phyloP scores from a whole-genome alignment of 2,329 filamentous ascomycete genomes.

The Sporothrix euskadiensis region DNA sequence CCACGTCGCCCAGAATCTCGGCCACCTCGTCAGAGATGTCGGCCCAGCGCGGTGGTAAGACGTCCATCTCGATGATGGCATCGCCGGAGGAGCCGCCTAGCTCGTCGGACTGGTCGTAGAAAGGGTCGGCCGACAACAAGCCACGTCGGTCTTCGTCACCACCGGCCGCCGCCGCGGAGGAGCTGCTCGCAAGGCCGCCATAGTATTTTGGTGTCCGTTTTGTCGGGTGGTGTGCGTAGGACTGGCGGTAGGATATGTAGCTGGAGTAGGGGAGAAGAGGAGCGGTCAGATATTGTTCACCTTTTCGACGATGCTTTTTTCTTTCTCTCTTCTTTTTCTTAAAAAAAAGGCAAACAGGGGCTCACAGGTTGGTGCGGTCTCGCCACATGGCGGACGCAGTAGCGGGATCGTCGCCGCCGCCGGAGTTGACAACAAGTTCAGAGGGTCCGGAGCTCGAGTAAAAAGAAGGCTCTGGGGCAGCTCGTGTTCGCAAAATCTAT shows the following conservation, averaged over 20 bases:
- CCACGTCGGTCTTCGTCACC: conserved; percentile 64
- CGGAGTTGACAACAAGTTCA: background rate
- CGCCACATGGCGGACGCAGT: conserved; percentile 84
- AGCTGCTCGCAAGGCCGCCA: conserved; percentile 42
- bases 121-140: conserved; percentile 74
- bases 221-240: conserved; percentile 89
- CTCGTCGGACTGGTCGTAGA: conserved; percentile 75
- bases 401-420: conserved; percentile 35
- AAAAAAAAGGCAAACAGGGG: conserved; percentile 22
- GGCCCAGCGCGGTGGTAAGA: conserved; percentile 91
- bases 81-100: conserved; percentile 60
- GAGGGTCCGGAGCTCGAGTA: conserved; percentile 26
- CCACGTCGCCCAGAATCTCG: conserved; percentile 76
- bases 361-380: conserved; percentile 97
- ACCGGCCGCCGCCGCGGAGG: conserved; percentile 48
- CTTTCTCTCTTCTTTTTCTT: too few species aligned
- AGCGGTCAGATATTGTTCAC: conserved; percentile 23
- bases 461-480: background rate
- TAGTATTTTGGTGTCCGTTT: conserved; percentile 70
- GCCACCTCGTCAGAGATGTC: conserved; percentile 93
- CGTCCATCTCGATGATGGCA: conserved; percentile 96
- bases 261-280: conserved; percentile 49
- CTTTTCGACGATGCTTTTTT: background rate
- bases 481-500: background rate
- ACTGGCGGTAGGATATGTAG: conserved; percentile 98